A percentile compares a stretch with the other conserved stretches of the same genome.
Conservation (phyloP, 495 filamentous ascomycete genomes). For the Chaetomium fimeti region DNA sequence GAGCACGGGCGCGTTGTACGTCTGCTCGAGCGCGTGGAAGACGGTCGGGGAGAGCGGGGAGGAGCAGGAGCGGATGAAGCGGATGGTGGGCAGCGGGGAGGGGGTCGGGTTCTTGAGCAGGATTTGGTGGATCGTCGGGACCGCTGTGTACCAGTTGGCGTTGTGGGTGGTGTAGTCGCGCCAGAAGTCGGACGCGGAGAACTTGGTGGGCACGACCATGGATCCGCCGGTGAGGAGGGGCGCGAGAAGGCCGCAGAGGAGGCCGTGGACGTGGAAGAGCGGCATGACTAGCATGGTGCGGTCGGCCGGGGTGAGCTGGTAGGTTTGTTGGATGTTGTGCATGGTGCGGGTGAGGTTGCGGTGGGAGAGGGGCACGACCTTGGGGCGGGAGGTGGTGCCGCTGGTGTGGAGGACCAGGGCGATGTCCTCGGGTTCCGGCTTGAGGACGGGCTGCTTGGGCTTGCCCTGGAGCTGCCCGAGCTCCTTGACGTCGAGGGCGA, state of each 20-base stretch:
- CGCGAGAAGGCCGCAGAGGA: slow-evolving; percentile 74
- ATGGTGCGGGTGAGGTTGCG: slow-evolving; percentile 66
- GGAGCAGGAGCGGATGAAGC: slow-evolving; percentile 85
- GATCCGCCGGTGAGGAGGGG: slow-evolving; percentile 70
- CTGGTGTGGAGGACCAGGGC: slow-evolving; percentile 71
- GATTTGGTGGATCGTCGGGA: slow-evolving; percentile 88
- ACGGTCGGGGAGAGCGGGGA: slow-evolving; percentile 74
- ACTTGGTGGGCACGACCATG: slow-evolving; percentile 68
- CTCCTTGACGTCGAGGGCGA: slow-evolving; percentile 74
- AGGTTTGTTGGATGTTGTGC: slow-evolving; percentile 70
- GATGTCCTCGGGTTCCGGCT: slow-evolving; percentile 61
- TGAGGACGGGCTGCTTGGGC: slow-evolving; percentile 47
- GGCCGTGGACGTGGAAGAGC: slow-evolving; percentile 83
- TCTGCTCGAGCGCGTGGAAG: slow-evolving; percentile 69
- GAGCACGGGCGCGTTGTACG: slow-evolving; percentile 73
- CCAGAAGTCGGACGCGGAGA: slow-evolving; percentile 86
- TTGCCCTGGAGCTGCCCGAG: slow-evolving; percentile 62
- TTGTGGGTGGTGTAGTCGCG: slow-evolving; percentile 61
- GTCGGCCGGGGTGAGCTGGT: slow-evolving; percentile 63
- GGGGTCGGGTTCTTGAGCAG: slow-evolving; percentile 69
- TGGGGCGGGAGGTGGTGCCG: slow-evolving; percentile 79
- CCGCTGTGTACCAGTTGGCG: slow-evolving; percentile 89
- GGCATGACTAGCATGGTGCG: slow-evolving; percentile 88
- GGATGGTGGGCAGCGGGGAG: slow-evolving; percentile 63
- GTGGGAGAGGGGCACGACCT: slow-evolving; percentile 79